Conservation (phyloP, 345 rosid species). For the Pistacia atlantica region DNA sequence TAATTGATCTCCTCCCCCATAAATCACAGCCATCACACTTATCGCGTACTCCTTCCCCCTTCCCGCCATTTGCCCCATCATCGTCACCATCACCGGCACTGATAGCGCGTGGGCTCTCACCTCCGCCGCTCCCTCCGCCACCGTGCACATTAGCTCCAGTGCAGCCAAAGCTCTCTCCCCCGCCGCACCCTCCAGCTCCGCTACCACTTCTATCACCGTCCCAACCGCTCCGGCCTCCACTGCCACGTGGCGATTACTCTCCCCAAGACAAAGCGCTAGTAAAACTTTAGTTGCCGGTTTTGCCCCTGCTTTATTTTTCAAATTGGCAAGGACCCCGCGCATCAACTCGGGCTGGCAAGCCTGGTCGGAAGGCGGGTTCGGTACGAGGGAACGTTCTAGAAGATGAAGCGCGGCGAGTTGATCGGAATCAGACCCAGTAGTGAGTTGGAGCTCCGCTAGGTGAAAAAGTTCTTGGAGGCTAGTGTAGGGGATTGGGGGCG, state of each 20-base stretch:
- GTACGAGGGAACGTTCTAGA: slow-evolving; percentile 69
- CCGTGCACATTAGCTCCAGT: slow-evolving; percentile 79
- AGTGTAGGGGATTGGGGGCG: slow-evolving; percentile 46
- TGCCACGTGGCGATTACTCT: slow-evolving; percentile 76
- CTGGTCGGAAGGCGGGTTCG: slow-evolving; percentile 75
- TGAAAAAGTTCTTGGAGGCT: slow-evolving; percentile 67
- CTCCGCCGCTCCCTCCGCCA: slow-evolving; percentile 75
- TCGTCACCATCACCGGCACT: slow-evolving; percentile 89
- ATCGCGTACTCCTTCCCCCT: slow-evolving; percentile 88
- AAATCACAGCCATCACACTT: slow-evolving; percentile 68
- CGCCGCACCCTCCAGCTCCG: slow-evolving; percentile 67
- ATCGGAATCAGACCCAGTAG: slow-evolving; percentile 54
- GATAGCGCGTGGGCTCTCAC: slow-evolving; percentile 76
- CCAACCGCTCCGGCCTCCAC: slow-evolving; percentile 78
- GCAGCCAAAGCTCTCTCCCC: slow-evolving; percentile 84
- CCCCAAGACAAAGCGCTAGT: slow-evolving; percentile 75
- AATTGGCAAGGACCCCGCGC: slow-evolving; percentile 58
- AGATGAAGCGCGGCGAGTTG: slow-evolving; percentile 70
- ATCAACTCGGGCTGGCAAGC: slow-evolving; percentile 68
- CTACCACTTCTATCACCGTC: slow-evolving; percentile 64
- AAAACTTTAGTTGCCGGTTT: slow-evolving; percentile 75
- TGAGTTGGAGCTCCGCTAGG: slow-evolving; percentile 66
- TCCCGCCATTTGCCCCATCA: slow-evolving; percentile 80
- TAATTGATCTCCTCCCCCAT: slow-evolving; percentile 32
- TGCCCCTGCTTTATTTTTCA: slow-evolving; percentile 49